These are phyloP conservation scores for Verticillium zaregamsianum DNA, from an alignment of 2,329 filamentous ascomycete species.

Conservation along the genomic window DNA sequence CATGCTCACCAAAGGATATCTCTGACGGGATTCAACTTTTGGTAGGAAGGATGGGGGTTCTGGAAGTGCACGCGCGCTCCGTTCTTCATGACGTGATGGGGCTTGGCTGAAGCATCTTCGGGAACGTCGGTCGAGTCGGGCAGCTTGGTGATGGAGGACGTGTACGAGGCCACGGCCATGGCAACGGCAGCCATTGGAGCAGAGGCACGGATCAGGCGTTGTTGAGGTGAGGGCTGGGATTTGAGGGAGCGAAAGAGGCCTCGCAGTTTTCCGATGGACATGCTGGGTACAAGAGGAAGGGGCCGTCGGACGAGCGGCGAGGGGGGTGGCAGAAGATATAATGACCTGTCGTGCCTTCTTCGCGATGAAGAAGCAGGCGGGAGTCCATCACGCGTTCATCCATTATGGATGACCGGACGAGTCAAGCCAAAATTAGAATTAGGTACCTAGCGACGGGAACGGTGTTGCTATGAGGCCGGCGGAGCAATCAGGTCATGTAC, in stretches of 20 bases:
- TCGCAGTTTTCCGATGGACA: constrained; percentile 1
- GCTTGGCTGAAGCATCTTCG: constrained; percentile 37
- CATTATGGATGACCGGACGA: background rate
- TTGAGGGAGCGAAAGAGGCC: constrained; percentile 7
- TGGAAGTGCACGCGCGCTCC: constrained; percentile 39
- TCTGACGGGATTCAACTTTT: constrained; percentile 13
- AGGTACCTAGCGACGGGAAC: background rate
- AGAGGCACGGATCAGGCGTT: constrained; percentile 8
- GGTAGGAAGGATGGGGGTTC: constrained; percentile 48
- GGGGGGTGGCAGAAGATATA: background rate
- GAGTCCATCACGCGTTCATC: background rate
- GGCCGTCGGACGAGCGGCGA: background rate
- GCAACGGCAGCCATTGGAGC: constrained; percentile 8
- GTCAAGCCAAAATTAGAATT: background rate
- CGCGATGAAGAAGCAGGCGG: background rate
- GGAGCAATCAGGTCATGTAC: background rate
- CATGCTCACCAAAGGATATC: constrained; percentile 31
- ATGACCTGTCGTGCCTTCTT: background rate
- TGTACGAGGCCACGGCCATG: constrained; percentile 13
- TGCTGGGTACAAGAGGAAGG: background rate
- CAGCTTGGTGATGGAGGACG: constrained; percentile 28
- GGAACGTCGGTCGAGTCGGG: constrained; percentile 29
- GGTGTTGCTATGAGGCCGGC: too few relatives aligned
- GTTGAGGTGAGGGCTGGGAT: constrained; percentile 2
- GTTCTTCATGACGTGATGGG: constrained; percentile 42